Base-by-base conservation (phyloP, 331 rosid species). In the Prunus yedoensis region DNA sequence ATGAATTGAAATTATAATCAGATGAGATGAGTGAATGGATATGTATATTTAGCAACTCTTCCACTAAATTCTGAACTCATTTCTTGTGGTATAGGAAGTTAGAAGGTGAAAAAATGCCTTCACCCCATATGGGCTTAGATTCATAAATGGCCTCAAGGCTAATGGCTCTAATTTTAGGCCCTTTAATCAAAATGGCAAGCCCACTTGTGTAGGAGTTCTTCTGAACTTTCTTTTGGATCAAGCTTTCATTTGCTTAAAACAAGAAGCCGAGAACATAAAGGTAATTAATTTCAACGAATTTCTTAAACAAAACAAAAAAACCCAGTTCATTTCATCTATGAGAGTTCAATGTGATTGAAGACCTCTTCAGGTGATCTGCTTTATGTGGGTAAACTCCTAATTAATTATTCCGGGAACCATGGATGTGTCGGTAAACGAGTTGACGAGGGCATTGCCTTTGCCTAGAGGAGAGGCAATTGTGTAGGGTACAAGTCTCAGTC, bases 401-500 rank as follows among this genome's bases (percentile, higher is more conserved):
- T 20, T 5, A 54, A 15, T 54, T 20, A 23, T 38, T 23, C 41
- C 17, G 21, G 66, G 66, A 25, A 52, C 30, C 45, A 54, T 35
- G 32, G 56, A 75, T 15, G 21, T 15, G 41, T 38, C 8, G 17
- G 16, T 0, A 21, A 27, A n/a, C 16, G 46, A 65, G 21, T 52
- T 35, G 65, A 21, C 53, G 16, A 21, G 56, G 21, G 11, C 30
- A 25, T 57, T 28, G 50, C 46, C 60, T 47, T 47, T 18, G 68
- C 74, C 64, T 50, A 35, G 25, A 51, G 51, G 35, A 5, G 50
- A 51, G 58, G 71, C 65, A 77, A 70, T 30, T 30, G 45, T 32
- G 52, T 64, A 10, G 63, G 71, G 68, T 18, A 30, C 74, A 74
- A 57, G 60, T 79, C 69, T 23, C 45, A 23, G 28, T 25, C 25